These are phyloP conservation scores for Cardamine resedifolia DNA, from an alignment of 345 rosid genomes.

Conservation along the genomic window DNA sequence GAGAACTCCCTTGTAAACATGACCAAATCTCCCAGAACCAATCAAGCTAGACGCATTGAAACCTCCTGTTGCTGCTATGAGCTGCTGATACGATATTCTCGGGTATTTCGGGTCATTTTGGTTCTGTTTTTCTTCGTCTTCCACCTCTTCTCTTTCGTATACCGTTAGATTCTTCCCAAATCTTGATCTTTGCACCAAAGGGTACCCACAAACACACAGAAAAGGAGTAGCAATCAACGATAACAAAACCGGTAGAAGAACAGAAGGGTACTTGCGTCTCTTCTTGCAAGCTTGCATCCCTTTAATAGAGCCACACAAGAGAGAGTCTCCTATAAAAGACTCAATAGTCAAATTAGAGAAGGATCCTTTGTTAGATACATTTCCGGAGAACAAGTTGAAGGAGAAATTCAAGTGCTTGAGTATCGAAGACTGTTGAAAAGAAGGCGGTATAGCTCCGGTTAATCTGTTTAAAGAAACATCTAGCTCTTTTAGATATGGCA, in stretches of 20 bases:
- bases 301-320: conserved; percentile 69
- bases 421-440: conserved; percentile 60
- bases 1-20: conserved; percentile 82
- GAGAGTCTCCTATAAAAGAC: conserved; percentile 69
- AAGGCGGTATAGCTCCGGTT: conserved; percentile 58
- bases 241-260: conserved; percentile 56
- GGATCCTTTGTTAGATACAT: conserved; percentile 61
- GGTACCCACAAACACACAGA: conserved; percentile 52
- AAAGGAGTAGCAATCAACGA: conserved; percentile 50
- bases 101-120: conserved; percentile 53
- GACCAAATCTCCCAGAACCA: conserved; percentile 85
- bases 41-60: conserved; percentile 65
- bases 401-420: conserved; percentile 70
- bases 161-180: conserved; percentile 39
- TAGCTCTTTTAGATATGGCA: conserved; percentile 65
- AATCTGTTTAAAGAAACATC: conserved; percentile 73
- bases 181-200: conserved; percentile 46
- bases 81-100: conserved; percentile 66
- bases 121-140: conserved; percentile 57
- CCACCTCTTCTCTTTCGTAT: conserved; percentile 38
- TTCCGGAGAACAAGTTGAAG: conserved; percentile 68
- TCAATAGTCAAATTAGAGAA: conserved; percentile 55
- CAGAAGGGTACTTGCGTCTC: conserved; percentile 37
- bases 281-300: conserved; percentile 70
- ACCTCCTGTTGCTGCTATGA: conserved; percentile 77